Base-by-base conservation (phyloP, 176 grass and related monocot species). In the Paspalum vaginatum region DNA sequence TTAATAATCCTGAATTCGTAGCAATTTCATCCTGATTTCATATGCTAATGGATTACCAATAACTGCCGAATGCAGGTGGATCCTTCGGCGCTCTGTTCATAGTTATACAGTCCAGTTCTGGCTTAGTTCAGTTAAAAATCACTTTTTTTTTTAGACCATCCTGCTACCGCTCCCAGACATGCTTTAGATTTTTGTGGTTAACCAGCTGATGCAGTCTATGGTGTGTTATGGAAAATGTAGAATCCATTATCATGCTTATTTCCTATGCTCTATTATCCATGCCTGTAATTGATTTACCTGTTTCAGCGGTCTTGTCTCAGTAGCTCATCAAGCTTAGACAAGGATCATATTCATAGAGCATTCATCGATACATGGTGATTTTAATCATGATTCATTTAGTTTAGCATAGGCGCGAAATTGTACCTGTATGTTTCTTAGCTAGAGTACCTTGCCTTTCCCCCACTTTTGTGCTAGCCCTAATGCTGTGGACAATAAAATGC, bases 401-500 rank as follows among this genome's bases (percentile, higher is more conserved):
- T 63, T 49, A 48, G 26, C 77, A 42, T 67, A 66, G 61, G 68
- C 2, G 11, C 11, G 47, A 42, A 79, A 52, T 37, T 76, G 18
- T n/a, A 45, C 44, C n/a, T 77, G 26, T 74, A 61, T 42, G 38
- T 70, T 82, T 40, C 68, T 56, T 87, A 63, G 50, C 26, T 82
- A 74, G n/a, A 8, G 50, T 77, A 45, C 45, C 24, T 25, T 66
- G 27, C 69, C 66, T 51, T 87, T 79, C 40, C 84, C 64, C 37
- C 41, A 41, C 54, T 37, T 74, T 21, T 86, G 26, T 80, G 59
- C 79, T 71, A 68, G 20, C 57, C 68, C 40, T 80, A 77, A 65
- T 69, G 58, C 53, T 27, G 9, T 79, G 38, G 32, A 38, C 5
- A 50, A 89, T 39, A 7, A 73, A 89, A 83, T 87, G 69, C 87